These are phyloP conservation scores for Raffaelea arxii DNA, from an alignment of 2,329 filamentous ascomycete species.

Conservation along the genomic window DNA sequence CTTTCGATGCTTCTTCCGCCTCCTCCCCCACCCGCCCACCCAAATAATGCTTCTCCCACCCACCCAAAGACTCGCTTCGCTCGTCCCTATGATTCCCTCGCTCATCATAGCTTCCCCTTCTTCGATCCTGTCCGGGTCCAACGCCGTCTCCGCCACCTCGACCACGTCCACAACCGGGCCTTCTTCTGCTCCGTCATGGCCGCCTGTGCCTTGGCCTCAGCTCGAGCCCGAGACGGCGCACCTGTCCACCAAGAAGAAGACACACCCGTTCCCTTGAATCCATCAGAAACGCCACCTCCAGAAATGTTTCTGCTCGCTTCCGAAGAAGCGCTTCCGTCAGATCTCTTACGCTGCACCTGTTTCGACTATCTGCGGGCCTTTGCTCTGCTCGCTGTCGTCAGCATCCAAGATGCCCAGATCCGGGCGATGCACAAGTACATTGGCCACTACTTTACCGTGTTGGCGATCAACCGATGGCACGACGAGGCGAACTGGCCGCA, in stretches of 20 bases:
- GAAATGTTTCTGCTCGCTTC: slow-evolving; percentile 16
- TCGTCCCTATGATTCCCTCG: background rate
- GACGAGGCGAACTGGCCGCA: slow-evolving; percentile 17
- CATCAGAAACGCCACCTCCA: no score
- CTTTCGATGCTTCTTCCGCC: no score
- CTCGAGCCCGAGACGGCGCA: slow-evolving; percentile 15
- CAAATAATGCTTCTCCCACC: background rate
- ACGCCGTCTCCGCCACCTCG: slow-evolving; percentile 12
- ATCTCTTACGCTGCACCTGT: slow-evolving; percentile 13
- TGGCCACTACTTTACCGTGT: slow-evolving; percentile 16
- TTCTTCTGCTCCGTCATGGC: slow-evolving; percentile 19
- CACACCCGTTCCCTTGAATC: no score
- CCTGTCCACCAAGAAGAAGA: slow-evolving; percentile 4
- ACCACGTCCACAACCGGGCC: slow-evolving; percentile 15
- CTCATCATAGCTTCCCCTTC: slow-evolving; percentile 12
- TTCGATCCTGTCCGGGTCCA: slow-evolving; percentile 13
- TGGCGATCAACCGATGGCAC: slow-evolving; percentile 18
- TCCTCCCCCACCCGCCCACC: no score
- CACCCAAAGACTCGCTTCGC: no score
- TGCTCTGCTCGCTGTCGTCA: slow-evolving; percentile 16
- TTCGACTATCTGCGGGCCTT: slow-evolving; percentile 16
- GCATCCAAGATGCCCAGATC: slow-evolving; percentile 17
- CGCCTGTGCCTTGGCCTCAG: slow-evolving; percentile 14
- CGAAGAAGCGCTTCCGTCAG: slow-evolving; percentile 15
- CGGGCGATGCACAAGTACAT: slow-evolving; percentile 17